These are phyloP conservation scores for Nemania sp. DNA, from an alignment of 2,329 filamentous ascomycete species.

Conservation along the genomic window DNA sequence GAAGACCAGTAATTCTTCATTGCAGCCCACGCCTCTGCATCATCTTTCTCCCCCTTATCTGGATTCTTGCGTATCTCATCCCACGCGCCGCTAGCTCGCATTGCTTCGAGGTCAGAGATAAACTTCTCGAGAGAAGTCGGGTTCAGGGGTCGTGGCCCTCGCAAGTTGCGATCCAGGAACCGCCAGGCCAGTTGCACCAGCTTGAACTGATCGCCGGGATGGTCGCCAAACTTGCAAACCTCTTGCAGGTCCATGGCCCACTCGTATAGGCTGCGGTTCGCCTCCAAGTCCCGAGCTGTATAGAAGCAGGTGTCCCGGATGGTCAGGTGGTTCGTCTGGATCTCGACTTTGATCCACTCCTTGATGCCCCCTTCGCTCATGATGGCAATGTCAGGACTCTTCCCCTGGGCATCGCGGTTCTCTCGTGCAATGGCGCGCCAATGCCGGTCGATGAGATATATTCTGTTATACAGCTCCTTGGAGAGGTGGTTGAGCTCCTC, in stretches of 20 bases:
- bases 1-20: slow-evolving; percentile 33
- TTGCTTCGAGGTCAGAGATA: slow-evolving; percentile 28
- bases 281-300: slow-evolving; percentile 30
- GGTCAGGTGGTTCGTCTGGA: slow-evolving; percentile 17
- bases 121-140: slow-evolving; percentile 30
- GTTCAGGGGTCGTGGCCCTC: slow-evolving; percentile 26
- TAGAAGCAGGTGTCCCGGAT: slow-evolving; percentile 34
- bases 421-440: slow-evolving; percentile 29
- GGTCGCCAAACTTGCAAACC: slow-evolving; percentile 24
- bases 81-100: slow-evolving; percentile 26
- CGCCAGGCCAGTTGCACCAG: slow-evolving; percentile 37
- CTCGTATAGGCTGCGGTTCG: slow-evolving; percentile 28
- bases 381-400: slow-evolving; percentile 23
- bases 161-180: slow-evolving; percentile 37
- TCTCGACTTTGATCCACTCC: slow-evolving; percentile 32
- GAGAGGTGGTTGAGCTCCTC: slow-evolving; percentile 33
- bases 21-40: slow-evolving; percentile 30
- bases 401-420: slow-evolving; percentile 15
- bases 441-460: slow-evolving; percentile 36
- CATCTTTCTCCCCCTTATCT: slow-evolving; percentile 29
- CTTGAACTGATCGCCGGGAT: slow-evolving; percentile 32
- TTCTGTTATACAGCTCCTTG: slow-evolving; percentile 27
- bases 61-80: slow-evolving; percentile 24
- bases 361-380: slow-evolving; percentile 31
- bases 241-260: slow-evolving; percentile 33